Percentiles rank a stretch among this genome's conserved stretches.
Conservation (phyloP, 2,329 filamentous ascomycete species). For the Fusarium sp. region DNA sequence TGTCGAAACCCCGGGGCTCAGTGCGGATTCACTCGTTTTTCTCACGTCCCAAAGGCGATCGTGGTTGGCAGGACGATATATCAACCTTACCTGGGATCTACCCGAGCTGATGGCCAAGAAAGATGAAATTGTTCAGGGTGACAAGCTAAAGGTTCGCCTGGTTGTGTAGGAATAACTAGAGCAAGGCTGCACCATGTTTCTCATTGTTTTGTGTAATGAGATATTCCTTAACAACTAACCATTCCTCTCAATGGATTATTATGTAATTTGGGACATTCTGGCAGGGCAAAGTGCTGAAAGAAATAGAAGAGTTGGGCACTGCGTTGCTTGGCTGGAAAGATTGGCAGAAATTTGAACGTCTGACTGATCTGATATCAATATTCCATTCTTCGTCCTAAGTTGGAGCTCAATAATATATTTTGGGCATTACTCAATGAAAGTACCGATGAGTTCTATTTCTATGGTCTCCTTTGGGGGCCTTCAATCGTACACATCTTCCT, state of each 20-base stretch:
- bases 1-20: conserved; percentile 21
- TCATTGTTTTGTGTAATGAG: neutral
- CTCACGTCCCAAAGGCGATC: conserved; percentile 6
- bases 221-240: neutral
- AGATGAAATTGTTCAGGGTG: neutral
- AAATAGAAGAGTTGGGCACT: neutral
- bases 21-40: conserved; percentile 27
- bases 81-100: conserved; percentile 34
- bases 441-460: too few species aligned
- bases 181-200: neutral
- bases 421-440: too few species aligned
- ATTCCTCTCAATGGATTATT: neutral
- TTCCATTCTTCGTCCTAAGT: too few species aligned
- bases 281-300: neutral
- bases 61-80: conserved; percentile 26
- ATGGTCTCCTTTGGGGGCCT: too few species aligned
- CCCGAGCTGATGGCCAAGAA: conserved; percentile 24
- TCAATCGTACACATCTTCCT: too few species aligned
- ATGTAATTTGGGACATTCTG: neutral
- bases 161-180: neutral
- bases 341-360: neutral
- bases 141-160: neutral
- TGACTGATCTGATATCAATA: too few species aligned
- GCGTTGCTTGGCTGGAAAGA: neutral
- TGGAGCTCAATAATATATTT: too few species aligned